These are phyloP conservation scores for Pseudogymnoascus sp. DNA, from an alignment of 2,329 filamentous ascomycete genomes.

Conservation along the genomic window DNA sequence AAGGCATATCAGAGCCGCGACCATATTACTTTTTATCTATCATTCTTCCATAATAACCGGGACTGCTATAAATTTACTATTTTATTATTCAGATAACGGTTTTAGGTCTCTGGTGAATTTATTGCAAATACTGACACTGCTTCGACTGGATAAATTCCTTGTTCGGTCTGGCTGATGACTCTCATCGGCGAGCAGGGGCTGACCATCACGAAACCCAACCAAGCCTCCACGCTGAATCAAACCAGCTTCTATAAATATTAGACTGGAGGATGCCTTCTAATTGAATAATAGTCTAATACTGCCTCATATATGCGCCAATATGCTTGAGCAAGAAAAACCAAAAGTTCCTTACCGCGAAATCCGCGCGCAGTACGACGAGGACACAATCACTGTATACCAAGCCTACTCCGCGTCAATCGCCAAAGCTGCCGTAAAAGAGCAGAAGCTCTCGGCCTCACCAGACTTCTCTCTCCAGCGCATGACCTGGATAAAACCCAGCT, in stretches of 20 bases:
- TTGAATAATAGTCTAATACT: neutral
- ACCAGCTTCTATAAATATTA: neutral
- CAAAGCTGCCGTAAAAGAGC: constrained; percentile 40
- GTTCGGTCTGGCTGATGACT: neutral
- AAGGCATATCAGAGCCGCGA: neutral
- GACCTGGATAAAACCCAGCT: constrained; percentile 60
- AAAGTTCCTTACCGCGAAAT: constrained; percentile 40
- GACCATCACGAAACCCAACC: neutral
- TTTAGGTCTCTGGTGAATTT: neutral
- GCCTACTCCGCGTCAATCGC: constrained; percentile 50
- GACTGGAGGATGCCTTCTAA: neutral
- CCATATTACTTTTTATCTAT: neutral
- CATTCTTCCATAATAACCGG: neutral
- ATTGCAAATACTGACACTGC: neutral
- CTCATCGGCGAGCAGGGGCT: neutral
- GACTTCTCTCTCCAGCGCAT: constrained; percentile 47
- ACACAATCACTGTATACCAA: constrained; percentile 55
- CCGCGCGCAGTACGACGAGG: constrained; percentile 41
- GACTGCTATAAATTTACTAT: neutral
- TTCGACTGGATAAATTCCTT: neutral
- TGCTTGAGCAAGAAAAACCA: neutral
- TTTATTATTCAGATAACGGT: neutral
- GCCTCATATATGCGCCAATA: neutral
- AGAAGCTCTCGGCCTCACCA: constrained; percentile 46
- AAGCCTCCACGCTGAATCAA: neutral